Evolutionary conservation across 2,329 filamentous ascomycete genomes (phyloP).

Genomic region (Leptographium galeiforme): DNA sequence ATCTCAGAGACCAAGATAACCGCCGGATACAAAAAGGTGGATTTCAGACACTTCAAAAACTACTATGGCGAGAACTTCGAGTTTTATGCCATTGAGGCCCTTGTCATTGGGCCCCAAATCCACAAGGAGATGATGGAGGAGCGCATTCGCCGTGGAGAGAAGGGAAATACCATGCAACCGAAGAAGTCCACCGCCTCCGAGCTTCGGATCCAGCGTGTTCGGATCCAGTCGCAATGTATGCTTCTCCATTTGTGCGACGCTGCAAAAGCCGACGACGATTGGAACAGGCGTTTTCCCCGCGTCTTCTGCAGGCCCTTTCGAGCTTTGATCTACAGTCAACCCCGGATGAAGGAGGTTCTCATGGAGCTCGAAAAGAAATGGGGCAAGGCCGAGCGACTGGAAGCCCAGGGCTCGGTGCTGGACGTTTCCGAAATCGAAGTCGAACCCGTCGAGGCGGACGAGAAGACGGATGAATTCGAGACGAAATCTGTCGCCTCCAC

Average conservation of each 20-base stretch:
- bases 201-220: constrained; percentile 21
- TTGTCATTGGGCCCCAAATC: constrained; percentile 9
- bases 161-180: not conserved
- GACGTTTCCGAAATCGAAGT: not conserved
- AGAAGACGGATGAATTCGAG: not conserved
- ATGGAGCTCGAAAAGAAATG: constrained; percentile 13
- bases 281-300: constrained; percentile 13
- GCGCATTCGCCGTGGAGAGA: not conserved
- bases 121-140: constrained; percentile 11
- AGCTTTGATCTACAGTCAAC: constrained; percentile 25
- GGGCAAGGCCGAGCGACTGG: not conserved
- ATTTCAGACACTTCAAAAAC: constrained; percentile 32
- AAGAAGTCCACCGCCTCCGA: not conserved
- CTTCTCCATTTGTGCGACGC: constrained; percentile 22
- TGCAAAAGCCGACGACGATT: constrained; percentile 14
- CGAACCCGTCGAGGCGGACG: not conserved
- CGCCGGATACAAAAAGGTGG: constrained; percentile 18
- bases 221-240: constrained; percentile 27
- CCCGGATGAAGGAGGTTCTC: constrained; percentile 25
- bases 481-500: not conserved
- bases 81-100: constrained; percentile 26
- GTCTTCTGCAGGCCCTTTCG: constrained; percentile 29
- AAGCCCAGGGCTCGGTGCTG: not conserved
- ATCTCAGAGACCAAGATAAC: constrained; percentile 18
- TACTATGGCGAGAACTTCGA: constrained; percentile 15